Conservation (phyloP, 305 asterid species). For the Solanum aculeatissimum region DNA sequence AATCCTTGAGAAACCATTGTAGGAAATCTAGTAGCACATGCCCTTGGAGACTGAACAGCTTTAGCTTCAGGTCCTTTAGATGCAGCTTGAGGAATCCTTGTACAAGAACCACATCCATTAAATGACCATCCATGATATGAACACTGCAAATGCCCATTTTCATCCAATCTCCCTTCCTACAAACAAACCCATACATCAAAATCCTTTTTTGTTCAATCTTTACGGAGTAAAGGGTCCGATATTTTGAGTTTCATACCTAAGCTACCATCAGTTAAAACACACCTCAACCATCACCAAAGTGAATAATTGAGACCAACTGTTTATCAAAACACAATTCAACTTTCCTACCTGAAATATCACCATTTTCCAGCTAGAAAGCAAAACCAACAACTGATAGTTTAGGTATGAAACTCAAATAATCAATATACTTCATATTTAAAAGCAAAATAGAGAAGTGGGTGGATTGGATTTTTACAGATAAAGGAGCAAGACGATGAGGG, state of each 20-base stretch:
- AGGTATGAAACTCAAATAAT: neutral
- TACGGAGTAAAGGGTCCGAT: neutral
- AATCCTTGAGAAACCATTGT: constrained; percentile 95
- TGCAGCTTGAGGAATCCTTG: constrained; percentile 90
- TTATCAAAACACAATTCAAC: too few relatives aligned
- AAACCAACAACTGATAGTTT: neutral
- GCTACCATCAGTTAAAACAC: neutral
- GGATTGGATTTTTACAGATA: constrained; percentile 44
- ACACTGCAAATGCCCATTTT: constrained; percentile 96
- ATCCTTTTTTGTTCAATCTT: neutral
- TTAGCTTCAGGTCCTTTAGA: constrained; percentile 86
- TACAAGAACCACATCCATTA: constrained; percentile 88
- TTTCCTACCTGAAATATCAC: too few relatives aligned
- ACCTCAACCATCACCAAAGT: neutral
- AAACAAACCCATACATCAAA: constrained; percentile 7
- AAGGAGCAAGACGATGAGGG: constrained; percentile 97
- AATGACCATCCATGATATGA: constrained; percentile 99
- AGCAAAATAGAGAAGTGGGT: neutral
- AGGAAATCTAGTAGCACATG: constrained; percentile 83
- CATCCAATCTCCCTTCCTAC: constrained; percentile 97
- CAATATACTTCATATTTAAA: neutral
- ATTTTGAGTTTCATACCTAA: neutral
- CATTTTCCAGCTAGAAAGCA: too few relatives aligned
- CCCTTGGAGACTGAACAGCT: constrained; percentile 73
- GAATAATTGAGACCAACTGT: too few relatives aligned